These are phyloP conservation scores for Rhizopus delemar DNA, from an alignment of 371 early-diverging fungal species.

Conservation along the genomic window DNA sequence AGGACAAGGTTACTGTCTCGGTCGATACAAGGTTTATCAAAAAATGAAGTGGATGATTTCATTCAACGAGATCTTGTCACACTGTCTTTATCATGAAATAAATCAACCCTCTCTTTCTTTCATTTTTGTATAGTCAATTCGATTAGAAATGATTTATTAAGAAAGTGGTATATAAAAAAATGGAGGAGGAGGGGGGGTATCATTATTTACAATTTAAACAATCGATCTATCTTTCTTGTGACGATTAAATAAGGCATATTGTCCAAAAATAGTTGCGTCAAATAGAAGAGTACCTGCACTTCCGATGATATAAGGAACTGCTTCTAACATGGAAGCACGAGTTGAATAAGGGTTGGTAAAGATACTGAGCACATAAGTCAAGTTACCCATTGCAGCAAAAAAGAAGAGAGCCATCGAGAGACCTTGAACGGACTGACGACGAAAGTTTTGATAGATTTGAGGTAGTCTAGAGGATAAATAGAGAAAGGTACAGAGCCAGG, in stretches of 20 bases:
- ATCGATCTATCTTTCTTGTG: not conserved
- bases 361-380: slow-evolving; percentile 68
- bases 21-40: slow-evolving; percentile 21
- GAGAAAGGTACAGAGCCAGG: slow-evolving; percentile 68
- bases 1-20: not conserved
- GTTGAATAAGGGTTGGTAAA: slow-evolving; percentile 57
- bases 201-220: slow-evolving; percentile 2
- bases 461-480: slow-evolving; percentile 71
- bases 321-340: slow-evolving; percentile 43
- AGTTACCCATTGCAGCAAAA: slow-evolving; percentile 72
- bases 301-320: slow-evolving; percentile 71
- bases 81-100: slow-evolving; percentile 24
- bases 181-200: slow-evolving; percentile 1
- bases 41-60: slow-evolving; percentile 38
- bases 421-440: slow-evolving; percentile 64
- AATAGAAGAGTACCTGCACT: slow-evolving; percentile 67
- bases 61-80: slow-evolving; percentile 41
- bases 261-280: slow-evolving; percentile 65
- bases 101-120: not conserved
- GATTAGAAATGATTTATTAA: not conserved
- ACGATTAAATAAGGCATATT: slow-evolving; percentile 37
- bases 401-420: slow-evolving; percentile 70
- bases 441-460: slow-evolving; percentile 66
- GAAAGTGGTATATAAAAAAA: not conserved
- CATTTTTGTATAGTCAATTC: not conserved